Evolutionary conservation across 139 green algal species (phyloP).

Genomic region (Closterium sp.): DNA sequence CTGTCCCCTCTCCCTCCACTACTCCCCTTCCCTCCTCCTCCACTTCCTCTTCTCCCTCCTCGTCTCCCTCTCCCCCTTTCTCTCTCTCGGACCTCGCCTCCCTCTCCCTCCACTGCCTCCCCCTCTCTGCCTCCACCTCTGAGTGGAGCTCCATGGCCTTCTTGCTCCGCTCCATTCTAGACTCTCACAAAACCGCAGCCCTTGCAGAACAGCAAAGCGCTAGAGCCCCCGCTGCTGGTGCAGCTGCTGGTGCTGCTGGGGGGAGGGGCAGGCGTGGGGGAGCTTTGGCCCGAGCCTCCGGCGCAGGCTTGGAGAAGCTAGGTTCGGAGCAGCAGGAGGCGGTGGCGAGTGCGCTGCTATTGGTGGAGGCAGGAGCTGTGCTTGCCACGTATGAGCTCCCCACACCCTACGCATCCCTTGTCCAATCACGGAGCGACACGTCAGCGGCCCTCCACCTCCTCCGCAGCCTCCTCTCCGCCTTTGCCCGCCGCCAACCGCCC

Average conservation of each 20-base stretch:
- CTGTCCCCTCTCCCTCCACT: not conserved
- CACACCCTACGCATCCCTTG: not conserved
- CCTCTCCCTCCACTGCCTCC: not conserved
- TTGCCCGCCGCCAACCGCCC: conserved; percentile 16
- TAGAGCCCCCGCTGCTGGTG: not conserved
- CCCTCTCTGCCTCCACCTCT: not conserved
- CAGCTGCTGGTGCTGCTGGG: not conserved
- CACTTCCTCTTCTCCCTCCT: not conserved
- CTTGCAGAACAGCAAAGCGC: not conserved
- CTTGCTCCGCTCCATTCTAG: not conserved
- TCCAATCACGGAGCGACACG: not conserved
- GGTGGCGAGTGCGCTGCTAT: not conserved
- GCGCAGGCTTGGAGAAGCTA: not conserved
- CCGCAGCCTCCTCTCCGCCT: conserved; percentile 14
- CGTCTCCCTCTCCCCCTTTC: not conserved
- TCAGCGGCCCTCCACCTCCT: conserved; percentile 18
- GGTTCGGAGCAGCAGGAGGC: not conserved
- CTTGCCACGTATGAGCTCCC: not conserved
- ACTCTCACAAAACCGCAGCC: not conserved
- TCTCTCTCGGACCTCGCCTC: not conserved
- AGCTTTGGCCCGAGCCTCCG: not conserved
- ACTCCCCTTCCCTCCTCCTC: not conserved
- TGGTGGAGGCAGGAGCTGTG: not conserved
- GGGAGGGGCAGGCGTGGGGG: not conserved
- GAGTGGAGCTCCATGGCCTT: not conserved